Conservation (phyloP, 1,284 basidiomycete genomes). For the Rhodotorula sp. region DNA sequence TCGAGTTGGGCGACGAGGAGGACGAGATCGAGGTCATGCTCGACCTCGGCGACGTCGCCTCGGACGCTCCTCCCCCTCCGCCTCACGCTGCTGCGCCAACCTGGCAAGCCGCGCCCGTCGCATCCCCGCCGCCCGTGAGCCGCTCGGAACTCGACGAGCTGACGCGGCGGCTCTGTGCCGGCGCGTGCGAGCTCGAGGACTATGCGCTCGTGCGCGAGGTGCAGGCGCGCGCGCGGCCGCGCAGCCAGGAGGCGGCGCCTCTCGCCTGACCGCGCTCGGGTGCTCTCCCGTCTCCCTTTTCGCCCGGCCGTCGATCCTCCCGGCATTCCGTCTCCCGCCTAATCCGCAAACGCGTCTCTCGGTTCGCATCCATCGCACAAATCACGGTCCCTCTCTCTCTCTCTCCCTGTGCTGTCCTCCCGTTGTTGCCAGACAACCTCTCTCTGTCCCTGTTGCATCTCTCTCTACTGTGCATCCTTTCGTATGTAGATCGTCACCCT, state of each 20-base stretch:
- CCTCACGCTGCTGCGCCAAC: neutral
- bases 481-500: neutral
- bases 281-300: neutral
- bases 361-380: neutral
- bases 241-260: neutral
- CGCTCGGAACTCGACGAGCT: conserved; percentile 28
- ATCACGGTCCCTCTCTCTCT: neutral
- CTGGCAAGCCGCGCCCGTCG: neutral
- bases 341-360: neutral
- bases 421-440: neutral
- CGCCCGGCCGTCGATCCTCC: neutral
- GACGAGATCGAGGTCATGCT: conserved; percentile 28
- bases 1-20: conserved; percentile 5
- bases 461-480: too few species aligned
- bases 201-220: conserved; percentile 24
- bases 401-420: neutral
- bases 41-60: conserved; percentile 1
- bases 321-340: neutral
- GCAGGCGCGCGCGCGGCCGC: conserved; percentile 11
- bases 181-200: conserved; percentile 33
- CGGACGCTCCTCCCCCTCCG: too few species aligned
- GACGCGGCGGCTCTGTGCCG: neutral
- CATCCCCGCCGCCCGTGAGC: neutral
- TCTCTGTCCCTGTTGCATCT: too few species aligned
- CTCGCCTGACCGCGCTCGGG: neutral